Percentiles rank a stretch among this genome's conserved stretches.
Evolutionary conservation across 2,329 filamentous ascomycete species (phyloP).

Genomic region (Sphaerulina musiva): DNA sequence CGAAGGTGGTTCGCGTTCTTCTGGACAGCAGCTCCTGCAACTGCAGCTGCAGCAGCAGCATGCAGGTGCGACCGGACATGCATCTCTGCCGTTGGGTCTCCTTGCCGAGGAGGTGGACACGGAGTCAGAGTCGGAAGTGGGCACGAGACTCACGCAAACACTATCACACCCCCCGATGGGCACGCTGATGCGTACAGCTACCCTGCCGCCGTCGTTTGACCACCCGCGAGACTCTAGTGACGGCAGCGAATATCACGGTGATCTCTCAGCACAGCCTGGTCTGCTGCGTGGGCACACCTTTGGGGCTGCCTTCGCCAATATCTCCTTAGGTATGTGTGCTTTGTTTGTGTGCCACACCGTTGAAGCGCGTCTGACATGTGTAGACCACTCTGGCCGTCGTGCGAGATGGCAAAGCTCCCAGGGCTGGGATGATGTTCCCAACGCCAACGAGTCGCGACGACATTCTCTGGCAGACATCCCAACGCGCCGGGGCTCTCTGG

Average conservation of each 20-base stretch:
- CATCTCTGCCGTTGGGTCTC: constrained; percentile 27
- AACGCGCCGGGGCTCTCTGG: constrained; percentile 34
- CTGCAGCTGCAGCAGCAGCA: constrained; percentile 3
- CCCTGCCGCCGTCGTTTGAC: constrained; percentile 25
- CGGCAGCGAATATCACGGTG: constrained; percentile 19
- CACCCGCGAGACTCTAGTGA: constrained; percentile 16
- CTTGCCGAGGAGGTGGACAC: constrained; percentile 29
- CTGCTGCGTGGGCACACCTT: constrained; percentile 20
- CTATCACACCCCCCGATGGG: constrained; percentile 30
- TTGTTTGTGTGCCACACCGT: not conserved
- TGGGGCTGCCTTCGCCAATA: constrained; percentile 26
- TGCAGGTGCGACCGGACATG: constrained; percentile 16
- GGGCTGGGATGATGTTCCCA: constrained; percentile 56
- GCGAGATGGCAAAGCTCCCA: constrained; percentile 63
- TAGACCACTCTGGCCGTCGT: constrained; percentile 27
- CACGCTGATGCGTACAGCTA: constrained; percentile 29
- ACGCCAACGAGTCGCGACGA: constrained; percentile 65
- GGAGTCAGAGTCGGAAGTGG: constrained; percentile 24
- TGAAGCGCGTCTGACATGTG: constrained; percentile 4
- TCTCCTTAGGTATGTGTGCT: constrained; percentile 26
- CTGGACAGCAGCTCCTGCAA: not conserved
- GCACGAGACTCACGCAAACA: constrained; percentile 28
- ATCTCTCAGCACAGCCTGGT: constrained; percentile 17
- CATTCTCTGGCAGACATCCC: constrained; percentile 62
- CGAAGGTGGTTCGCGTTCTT: constrained; percentile 18